Conservation (phyloP, 176 grass and related monocot species). For the Oropetium thomaeum region DNA sequence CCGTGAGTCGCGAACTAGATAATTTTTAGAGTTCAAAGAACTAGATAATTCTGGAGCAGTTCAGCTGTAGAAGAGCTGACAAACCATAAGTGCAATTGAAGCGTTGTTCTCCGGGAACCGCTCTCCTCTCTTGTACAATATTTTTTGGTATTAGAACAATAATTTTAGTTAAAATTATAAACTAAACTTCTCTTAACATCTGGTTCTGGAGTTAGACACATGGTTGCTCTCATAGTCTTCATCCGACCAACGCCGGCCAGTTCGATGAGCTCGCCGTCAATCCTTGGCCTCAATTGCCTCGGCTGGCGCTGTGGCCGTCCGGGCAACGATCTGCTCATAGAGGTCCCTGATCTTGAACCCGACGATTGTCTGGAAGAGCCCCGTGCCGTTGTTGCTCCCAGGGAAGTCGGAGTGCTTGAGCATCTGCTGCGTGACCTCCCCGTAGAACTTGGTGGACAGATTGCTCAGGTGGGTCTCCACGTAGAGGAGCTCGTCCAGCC, state of each 20-base stretch:
- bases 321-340: slow-evolving; percentile 42
- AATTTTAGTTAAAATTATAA: too few species aligned
- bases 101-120: too few species aligned
- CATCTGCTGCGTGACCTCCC: slow-evolving; percentile 76
- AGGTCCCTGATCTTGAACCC: slow-evolving; percentile 67
- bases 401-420: slow-evolving; percentile 49
- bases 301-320: background rate
- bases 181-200: too few species aligned
- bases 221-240: background rate
- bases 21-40: too few species aligned
- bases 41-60: too few species aligned
- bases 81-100: too few species aligned
- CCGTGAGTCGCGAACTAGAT: too few species aligned
- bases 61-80: too few species aligned
- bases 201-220: too few species aligned
- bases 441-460: slow-evolving; percentile 89
- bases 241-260: background rate
- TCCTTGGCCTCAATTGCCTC: slow-evolving; percentile 21
- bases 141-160: too few species aligned
- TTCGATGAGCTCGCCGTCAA: slow-evolving; percentile 18
- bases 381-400: slow-evolving; percentile 67
- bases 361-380: slow-evolving; percentile 62
- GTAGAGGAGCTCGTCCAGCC: slow-evolving; percentile 83
- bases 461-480: slow-evolving; percentile 90
- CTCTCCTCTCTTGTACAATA: background rate